Evolutionary conservation across 768 basidiomycete genomes (phyloP), one percentile per base, ranked within the genome.

Genomic region (Cystofilobasidium bisporidii): DNA sequence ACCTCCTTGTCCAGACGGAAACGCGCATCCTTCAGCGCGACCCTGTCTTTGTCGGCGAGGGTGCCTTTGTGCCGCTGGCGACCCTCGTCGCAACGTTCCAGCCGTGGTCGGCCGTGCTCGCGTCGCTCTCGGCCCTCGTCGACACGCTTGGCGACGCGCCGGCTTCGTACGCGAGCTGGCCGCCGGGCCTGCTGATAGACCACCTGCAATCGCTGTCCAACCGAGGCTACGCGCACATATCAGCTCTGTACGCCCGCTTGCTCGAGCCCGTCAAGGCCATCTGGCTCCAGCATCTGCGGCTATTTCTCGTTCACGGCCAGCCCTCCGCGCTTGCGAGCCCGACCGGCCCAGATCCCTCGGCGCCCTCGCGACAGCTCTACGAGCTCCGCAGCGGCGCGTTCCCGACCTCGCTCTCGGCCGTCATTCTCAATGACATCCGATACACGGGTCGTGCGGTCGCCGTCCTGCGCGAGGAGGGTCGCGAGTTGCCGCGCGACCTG

Each of bases 371-470:
- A 5, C 36, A 36, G 36, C 36, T 36, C 6, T 36, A 36, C 36
- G 36, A 36, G 6, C 12, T 36, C 6, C 36, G 36, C 36, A 12
- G 12, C 36, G 36, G 70, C 14, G 50, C 72, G 0, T 55, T 76
- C 17, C 73, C 15, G 75, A 75, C 40, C 56, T 63, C 8, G 75
- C 90, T 17, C 76, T 91, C 26, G 84, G 84, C 18, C 83, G 84
- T 14, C 70, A 64, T 60, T 81, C 83, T 58, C 48, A 74, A 89
- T 60, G 91, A 89, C 4, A 90, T 96, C 69, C 77, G 83, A 1
- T 93, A 94, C 75, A 83, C 93, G 55, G 91, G 91, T 0, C 84
- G 89, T 26, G 91, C 91, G 18, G 84, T 93, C 45, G 86, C 86
- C 3, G 91, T 87, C 1, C 84, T 93, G 47, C 87, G 87, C 74